Conservation (phyloP, 2,329 filamentous ascomycete species). For the Arthrobotrys conoides region DNA sequence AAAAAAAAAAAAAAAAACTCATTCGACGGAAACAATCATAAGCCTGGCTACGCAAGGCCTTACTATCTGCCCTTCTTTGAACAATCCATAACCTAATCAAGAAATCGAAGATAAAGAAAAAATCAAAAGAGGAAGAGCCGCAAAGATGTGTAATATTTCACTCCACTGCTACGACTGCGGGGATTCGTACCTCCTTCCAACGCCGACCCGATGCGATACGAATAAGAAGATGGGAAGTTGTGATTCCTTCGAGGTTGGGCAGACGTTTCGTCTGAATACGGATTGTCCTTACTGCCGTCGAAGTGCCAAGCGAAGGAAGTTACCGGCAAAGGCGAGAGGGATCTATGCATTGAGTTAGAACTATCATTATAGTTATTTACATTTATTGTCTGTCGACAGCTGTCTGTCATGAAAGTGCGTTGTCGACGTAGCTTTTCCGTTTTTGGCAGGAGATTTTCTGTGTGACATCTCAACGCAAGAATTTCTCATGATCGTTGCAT, state of each 20-base stretch:
- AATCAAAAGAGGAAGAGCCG: conserved; percentile 3
- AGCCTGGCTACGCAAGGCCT: too few relatives aligned
- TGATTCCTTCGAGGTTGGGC: conserved; percentile 47
- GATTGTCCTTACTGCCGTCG: conserved; percentile 59
- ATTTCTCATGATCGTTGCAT: too few relatives aligned
- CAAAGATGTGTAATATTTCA: conserved; percentile 54
- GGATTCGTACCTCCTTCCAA: conserved; percentile 55
- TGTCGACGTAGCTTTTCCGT: conserved; percentile 10
- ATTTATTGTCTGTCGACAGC: neutral
- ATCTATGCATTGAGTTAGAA: conserved; percentile 53
- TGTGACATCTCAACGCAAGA: conserved; percentile 8
- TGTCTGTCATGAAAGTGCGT: conserved; percentile 39
- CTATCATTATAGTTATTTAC: neutral
- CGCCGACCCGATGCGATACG: conserved; percentile 38
- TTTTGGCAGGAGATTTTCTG: conserved; percentile 11
- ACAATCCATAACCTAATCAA: too few relatives aligned
- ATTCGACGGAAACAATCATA: too few relatives aligned
- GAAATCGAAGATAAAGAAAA: neutral
- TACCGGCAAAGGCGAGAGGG: conserved; percentile 55
- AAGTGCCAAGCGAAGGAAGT: conserved; percentile 44
- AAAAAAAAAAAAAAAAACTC: too few relatives aligned
- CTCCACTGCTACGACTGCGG: conserved; percentile 57
- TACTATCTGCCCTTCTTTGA: too few relatives aligned
- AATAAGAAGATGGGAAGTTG: conserved; percentile 49
- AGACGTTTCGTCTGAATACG: conserved; percentile 49